Base-by-base conservation (phyloP, 2,329 filamentous ascomycete genomes). In the Calycina marina region DNA sequence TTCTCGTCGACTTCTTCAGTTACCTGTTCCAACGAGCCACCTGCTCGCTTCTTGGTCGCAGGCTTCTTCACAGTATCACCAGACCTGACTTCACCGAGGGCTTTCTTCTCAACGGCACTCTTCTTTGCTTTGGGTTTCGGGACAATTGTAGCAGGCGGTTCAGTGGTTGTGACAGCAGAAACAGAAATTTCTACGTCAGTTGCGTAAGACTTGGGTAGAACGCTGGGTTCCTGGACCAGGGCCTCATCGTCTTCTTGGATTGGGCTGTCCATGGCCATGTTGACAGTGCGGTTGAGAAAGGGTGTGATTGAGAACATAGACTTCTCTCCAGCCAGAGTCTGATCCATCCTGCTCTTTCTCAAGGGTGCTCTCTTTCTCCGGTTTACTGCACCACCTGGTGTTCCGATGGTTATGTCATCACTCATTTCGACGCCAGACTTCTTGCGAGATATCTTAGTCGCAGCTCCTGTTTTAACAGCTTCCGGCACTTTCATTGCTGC, bases 251-350 rank as follows among this genome's bases (percentile, higher is more conserved):
- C 35, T 16, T 37, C 33, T 13, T 36, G 26, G 9, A 11, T 18
- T 12, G 45, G 40, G 11, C 40, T 42, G 18, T 57, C 61, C 17
- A 60, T 57, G n/a, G 59, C 56, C 10, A 77, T 59, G 41, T 63
- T 76, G 39, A 65, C 73, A 15, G 72, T 77, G 31, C 77, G 73
- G 54, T 86, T 93, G 39, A 96, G 63, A 61, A 93, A 94, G 0
- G 88, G 88, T 0, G 88, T 96, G 41, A 94, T 84, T 4, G 85
- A 93, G 55, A 96, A 94, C 3, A 69, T 76, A 0, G 86, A 94
- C 55, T 93, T 94, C 50, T 93, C 83, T 17, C 81, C 84, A 4
- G 80, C 61, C 34, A 72, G 58, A 1, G 69, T 65, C 22, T 70
- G 67, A 13, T 73, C 68, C 16, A 61, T 54, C 29, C 61, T 65